phyloP scores from a whole-genome alignment of 2,329 filamentous ascomycete species.

The Chaetoscypha palmicola region DNA sequence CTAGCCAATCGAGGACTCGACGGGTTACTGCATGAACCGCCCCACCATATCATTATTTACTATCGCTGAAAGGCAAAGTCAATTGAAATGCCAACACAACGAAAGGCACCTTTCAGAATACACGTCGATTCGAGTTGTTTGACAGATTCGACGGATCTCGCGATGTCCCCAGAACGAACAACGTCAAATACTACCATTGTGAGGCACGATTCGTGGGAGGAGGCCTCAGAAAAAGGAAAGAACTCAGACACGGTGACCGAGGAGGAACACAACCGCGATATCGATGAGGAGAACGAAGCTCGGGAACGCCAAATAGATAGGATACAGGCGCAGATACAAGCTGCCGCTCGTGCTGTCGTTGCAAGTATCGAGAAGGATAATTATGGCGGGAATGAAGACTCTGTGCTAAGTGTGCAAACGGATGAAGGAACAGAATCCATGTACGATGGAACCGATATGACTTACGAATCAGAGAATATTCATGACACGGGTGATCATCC shows the following conservation, averaged over 20 bases:
- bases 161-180: constrained; percentile 19
- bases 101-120: constrained; percentile 24
- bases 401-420: constrained; percentile 30
- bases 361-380: constrained; percentile 39
- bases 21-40: constrained; percentile 26
- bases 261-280: constrained; percentile 5
- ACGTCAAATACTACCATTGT: constrained; percentile 23
- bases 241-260: background rate
- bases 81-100: constrained; percentile 20
- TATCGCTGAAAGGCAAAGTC: no score
- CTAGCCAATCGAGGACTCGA: constrained; percentile 2
- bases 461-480: constrained; percentile 2
- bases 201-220: constrained; percentile 16
- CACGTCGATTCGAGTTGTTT: constrained; percentile 28
- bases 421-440: constrained; percentile 28
- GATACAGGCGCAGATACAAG: constrained; percentile 47
- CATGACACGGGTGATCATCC: background rate
- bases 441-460: constrained; percentile 22
- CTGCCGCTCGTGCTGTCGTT: constrained; percentile 45
- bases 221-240: background rate
- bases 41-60: background rate
- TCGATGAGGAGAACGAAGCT: constrained; percentile 17
- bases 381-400: constrained; percentile 27
- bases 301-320: constrained; percentile 23
- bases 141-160: constrained; percentile 16